Conservation (phyloP, 306 rosid genomes). For the Benincasa hispida region DNA sequence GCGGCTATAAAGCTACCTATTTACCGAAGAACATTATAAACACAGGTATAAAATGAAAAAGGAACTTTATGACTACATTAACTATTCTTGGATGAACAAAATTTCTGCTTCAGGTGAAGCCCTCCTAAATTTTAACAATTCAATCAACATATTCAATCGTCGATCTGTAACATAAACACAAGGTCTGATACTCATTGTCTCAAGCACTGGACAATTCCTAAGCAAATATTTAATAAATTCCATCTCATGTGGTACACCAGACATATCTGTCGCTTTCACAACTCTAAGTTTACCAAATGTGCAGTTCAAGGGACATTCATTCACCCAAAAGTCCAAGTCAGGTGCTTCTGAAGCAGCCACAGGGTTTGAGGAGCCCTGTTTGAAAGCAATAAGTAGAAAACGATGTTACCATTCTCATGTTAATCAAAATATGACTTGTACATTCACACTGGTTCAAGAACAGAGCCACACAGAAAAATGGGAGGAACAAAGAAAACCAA, state of each 20-base stretch:
- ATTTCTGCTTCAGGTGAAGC: constrained; percentile 72
- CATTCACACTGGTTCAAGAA: neutral
- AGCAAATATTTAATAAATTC: constrained; percentile 66
- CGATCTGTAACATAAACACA: constrained; percentile 30
- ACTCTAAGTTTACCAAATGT: constrained; percentile 36
- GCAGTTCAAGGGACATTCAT: constrained; percentile 29
- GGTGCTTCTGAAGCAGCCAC: constrained; percentile 31
- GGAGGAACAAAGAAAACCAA: constrained; percentile 11
- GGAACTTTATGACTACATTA: neutral
- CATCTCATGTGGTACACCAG: constrained; percentile 70
- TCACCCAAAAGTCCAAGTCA: constrained; percentile 67
- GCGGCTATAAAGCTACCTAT: neutral
- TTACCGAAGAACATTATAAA: neutral
- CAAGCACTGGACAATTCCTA: constrained; percentile 50
- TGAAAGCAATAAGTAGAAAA: constrained; percentile 4
- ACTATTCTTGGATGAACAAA: constrained; percentile 32
- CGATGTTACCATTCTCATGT: neutral
- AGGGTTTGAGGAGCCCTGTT: constrained; percentile 54
- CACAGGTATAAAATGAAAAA: neutral
- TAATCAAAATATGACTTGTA: neutral
- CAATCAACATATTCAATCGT: constrained; percentile 43
- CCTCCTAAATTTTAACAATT: constrained; percentile 55
- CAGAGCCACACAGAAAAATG: neutral
- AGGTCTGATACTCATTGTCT: constrained; percentile 45
- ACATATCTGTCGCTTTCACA: constrained; percentile 63